A percentile compares a stretch with the other conserved stretches of the same genome.
phyloP scores from a whole-genome alignment of 2,329 filamentous ascomycete genomes.

The Penicillium palitans region DNA sequence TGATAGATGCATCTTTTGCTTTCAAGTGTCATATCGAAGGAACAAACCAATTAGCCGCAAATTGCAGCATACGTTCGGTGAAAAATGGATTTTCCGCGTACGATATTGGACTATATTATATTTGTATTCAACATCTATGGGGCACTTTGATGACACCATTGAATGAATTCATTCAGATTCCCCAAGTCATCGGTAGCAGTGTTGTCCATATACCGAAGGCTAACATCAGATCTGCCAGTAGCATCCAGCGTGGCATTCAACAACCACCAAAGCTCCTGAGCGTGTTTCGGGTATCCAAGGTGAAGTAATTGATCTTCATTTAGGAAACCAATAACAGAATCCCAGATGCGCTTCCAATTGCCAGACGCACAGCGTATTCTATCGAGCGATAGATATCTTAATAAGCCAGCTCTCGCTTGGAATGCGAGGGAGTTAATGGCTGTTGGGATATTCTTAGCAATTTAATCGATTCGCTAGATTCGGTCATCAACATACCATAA shows the following conservation, averaged over 20 bases:
- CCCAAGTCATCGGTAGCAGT: constrained; percentile 33
- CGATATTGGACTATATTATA: neutral
- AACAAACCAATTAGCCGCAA: neutral
- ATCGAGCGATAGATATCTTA: constrained; percentile 28
- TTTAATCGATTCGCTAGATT: neutral
- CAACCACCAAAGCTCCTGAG: constrained; percentile 35
- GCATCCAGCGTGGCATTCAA: constrained; percentile 30
- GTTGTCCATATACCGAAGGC: constrained; percentile 28
- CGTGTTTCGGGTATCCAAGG: constrained; percentile 35
- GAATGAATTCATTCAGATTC: constrained; percentile 35
- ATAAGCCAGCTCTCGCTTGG: constrained; percentile 28
- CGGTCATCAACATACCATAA: constrained; percentile 25
- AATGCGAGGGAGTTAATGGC: constrained; percentile 35
- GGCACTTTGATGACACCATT: constrained; percentile 19
- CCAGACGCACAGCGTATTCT: constrained; percentile 29
- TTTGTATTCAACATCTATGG: constrained; percentile 7
- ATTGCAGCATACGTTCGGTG: too few relatives aligned
- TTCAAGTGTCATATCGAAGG: neutral
- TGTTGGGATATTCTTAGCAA: constrained; percentile 5
- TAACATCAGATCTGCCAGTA: constrained; percentile 14
- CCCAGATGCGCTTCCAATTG: constrained; percentile 34
- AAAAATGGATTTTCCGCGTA: neutral
- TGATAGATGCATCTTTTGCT: neutral
- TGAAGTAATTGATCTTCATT: constrained; percentile 27
- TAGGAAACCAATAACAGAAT: constrained; percentile 17